phyloP scores from a whole-genome alignment of 345 rosid species.

The Salix arbutifolia region DNA sequence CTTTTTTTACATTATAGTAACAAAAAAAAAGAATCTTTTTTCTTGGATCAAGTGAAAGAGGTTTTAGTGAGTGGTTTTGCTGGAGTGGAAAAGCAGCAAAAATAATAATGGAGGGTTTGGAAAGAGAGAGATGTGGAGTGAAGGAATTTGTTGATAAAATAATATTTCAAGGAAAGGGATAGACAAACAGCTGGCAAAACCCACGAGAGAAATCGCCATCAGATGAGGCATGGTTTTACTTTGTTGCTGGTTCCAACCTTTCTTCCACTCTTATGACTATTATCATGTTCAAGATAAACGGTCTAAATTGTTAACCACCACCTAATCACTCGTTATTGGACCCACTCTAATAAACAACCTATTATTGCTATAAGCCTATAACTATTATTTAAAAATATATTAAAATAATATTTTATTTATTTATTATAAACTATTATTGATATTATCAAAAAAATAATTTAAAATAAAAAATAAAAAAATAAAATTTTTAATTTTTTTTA shows the following conservation, averaged over 20 bases:
- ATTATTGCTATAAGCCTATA: background rate
- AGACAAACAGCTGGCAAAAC: slow-evolving; percentile 10
- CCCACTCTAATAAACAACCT: background rate
- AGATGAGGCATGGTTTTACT: background rate
- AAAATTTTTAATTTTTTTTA: too few species aligned
- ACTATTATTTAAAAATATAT: too few species aligned
- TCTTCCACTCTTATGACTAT: background rate
- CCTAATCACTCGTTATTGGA: background rate
- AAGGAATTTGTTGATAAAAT: background rate
- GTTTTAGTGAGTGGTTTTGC: background rate
- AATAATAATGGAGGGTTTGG: background rate
- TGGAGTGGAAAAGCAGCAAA: background rate
- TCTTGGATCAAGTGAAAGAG: slow-evolving; percentile 11
- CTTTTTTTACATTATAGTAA: background rate
- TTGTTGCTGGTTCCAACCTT: background rate
- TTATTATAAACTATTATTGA: too few species aligned
- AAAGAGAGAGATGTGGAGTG: background rate
- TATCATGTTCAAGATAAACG: background rate
- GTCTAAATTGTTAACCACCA: background rate
- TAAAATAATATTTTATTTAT: too few species aligned
- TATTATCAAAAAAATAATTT: too few species aligned
- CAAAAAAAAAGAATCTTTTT: background rate
- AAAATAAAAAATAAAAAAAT: too few species aligned
- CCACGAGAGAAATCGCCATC: background rate
- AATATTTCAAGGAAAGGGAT: background rate